Evolutionary conservation across 1,284 basidiomycete genomes (phyloP).

Genomic region (Trametes polyzona): DNA sequence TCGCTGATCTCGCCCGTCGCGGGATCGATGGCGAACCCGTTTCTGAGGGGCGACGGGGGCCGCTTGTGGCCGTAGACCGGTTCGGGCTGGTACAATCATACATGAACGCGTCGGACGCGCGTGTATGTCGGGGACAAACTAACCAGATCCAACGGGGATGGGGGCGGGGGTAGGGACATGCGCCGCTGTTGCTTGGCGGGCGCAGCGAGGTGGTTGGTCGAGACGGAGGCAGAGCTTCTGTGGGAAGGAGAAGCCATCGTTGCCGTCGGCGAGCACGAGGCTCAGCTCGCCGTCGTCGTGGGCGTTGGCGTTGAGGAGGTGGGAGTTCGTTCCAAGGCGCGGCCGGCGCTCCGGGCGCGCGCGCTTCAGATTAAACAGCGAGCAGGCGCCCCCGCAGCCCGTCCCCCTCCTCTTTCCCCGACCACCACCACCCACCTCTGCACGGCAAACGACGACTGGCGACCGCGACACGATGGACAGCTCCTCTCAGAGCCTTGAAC

Average conservation of each 20-base stretch:
- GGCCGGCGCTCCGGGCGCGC: conserved; percentile 2
- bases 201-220: conserved; percentile 35
- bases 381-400: neutral
- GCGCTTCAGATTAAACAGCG: neutral
- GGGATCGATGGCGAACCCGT: conserved; percentile 53
- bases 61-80: conserved; percentile 44
- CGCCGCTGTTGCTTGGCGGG: conserved; percentile 37
- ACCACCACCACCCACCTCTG: conserved; percentile 11
- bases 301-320: conserved; percentile 21
- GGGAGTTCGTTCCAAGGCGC: conserved; percentile 5
- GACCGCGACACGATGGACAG: conserved; percentile 39
- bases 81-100: conserved; percentile 36
- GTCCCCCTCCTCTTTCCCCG: conserved; percentile 2
- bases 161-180: conserved; percentile 41
- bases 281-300: conserved; percentile 31
- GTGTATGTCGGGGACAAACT: conserved; percentile 20
- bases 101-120: conserved; percentile 26
- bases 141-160: conserved; percentile 40
- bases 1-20: conserved; percentile 60
- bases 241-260: conserved; percentile 37
- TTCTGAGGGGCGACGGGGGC: conserved; percentile 70
- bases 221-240: conserved; percentile 33
- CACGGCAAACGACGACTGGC: conserved; percentile 10
- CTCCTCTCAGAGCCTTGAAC: conserved; percentile 50
- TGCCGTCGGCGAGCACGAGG: conserved; percentile 34